Evolutionary conservation across 257 asterid species (phyloP), one percentile per base, ranked within the genome.

Genomic region (Thymus mandschuricus): DNA sequence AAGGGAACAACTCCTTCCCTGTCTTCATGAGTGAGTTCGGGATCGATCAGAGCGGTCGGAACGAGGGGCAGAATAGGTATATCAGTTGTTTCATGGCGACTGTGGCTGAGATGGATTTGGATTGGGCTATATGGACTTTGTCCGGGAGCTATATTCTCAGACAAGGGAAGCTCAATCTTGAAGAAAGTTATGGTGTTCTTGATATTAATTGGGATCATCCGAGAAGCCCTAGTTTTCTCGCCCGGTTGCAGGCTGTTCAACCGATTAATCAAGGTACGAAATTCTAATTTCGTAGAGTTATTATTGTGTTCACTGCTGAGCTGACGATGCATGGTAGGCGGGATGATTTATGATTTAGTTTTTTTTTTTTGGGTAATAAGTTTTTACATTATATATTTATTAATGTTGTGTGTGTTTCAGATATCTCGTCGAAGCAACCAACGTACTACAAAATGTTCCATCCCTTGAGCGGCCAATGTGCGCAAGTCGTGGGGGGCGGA

Each of bases 101-200:
- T 4, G 60, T 82, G 27, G 92, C 91, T 0, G 96, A 83, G 52
- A 15, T 8, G 5, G 96, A 91, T 67, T 28, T 87, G 10, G 96
- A 91, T 29, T 91, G 96, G 97, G 88, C 86, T 0, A 31, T 89
- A 15, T 91, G 96, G 96, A 38, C 86, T 30, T 79, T 91, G 27
- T 90, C 89, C 41, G 96, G 97, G 0, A 84, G 88, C 46, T 91
- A 87, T 60, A 82, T 82, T 0, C 66, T 85, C 1, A 79, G 92
- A 34, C 69, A 85, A 29, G 89, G 87, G 4, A 30, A 3, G 0
- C 12, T 6, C 57, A 79, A 83, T 51, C 3, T 27, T 31, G 89
- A 86, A 1, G 96, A 92, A 63, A 1, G 1, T 0, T 87, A 78
- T 72, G 97, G 95, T 8, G 82, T 85, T 62, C 61, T 84, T 35